These are phyloP conservation scores for Mortierella claussenii DNA, from an alignment of 192 early-diverging fungal species.

Conservation along the genomic window DNA sequence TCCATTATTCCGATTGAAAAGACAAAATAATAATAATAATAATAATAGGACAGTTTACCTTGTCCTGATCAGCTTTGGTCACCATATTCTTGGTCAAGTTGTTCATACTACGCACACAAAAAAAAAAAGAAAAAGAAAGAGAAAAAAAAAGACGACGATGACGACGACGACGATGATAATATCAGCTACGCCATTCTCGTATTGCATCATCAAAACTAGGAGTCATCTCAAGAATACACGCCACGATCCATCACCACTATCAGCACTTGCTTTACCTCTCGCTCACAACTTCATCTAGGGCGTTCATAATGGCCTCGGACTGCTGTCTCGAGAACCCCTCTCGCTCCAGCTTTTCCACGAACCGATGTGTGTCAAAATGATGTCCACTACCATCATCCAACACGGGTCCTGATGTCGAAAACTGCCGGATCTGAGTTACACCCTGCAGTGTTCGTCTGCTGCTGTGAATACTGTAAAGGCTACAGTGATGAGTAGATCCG, in stretches of 20 bases:
- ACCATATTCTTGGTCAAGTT: conserved; percentile 73
- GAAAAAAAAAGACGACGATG: conserved; percentile 6
- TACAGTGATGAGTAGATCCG: no score
- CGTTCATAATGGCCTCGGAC: conserved; percentile 80
- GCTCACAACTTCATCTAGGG: conserved; percentile 73
- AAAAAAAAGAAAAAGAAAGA: conserved; percentile 3
- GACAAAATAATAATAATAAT: neutral
- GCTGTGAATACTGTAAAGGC: no score
- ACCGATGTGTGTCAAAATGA: conserved; percentile 86
- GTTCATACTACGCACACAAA: conserved; percentile 60
- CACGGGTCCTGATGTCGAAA: conserved; percentile 18
- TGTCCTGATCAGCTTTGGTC: conserved; percentile 85
- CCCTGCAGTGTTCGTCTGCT: no score
- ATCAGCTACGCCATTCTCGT: no score
- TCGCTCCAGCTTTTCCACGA: conserved; percentile 75
- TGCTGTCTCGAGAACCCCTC: conserved; percentile 78
- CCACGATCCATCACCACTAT: no score
- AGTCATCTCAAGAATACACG: no score
- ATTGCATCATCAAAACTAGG: no score
- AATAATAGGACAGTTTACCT: conserved; percentile 44
- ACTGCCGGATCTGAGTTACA: conserved; percentile 15
- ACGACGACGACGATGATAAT: no score
- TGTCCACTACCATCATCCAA: conserved; percentile 19
- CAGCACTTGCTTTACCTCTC: conserved; percentile 67
- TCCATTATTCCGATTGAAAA: neutral